These are phyloP conservation scores for Gelatoporia subvermispora DNA, from an alignment of 768 basidiomycete species.

Conservation along the genomic window DNA sequence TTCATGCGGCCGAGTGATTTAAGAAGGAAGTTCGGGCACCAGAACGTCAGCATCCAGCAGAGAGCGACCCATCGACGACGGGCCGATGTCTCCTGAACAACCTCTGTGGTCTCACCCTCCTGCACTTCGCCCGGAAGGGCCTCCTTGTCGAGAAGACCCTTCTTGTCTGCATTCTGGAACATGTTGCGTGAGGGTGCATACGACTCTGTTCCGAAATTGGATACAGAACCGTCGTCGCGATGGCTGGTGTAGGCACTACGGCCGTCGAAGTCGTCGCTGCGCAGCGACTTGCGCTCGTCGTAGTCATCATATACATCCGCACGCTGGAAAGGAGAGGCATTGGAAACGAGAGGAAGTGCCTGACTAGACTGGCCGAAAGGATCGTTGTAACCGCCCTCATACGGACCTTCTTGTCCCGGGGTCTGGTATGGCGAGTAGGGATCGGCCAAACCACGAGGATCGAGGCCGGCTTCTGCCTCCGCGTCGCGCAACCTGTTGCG, in stretches of 20 bases:
- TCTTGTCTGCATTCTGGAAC: conserved; percentile 83
- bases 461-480: conserved; percentile 64
- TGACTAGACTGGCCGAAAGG: conserved; percentile 58
- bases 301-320: conserved; percentile 73
- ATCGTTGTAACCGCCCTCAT: conserved; percentile 43
- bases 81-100: conserved; percentile 76
- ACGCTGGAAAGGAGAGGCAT: conserved; percentile 80
- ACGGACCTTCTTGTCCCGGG: conserved; percentile 42
- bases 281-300: conserved; percentile 68
- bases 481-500: conserved; percentile 73
- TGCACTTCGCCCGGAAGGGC: conserved; percentile 78
- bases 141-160: conserved; percentile 74
- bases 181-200: conserved; percentile 94
- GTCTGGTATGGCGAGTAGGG: conserved; percentile 76
- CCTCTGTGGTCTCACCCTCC: conserved; percentile 86
- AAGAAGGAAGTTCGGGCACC: conserved; percentile 74
- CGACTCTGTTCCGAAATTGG: conserved; percentile 85
- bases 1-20: conserved; percentile 86
- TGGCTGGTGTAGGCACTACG: conserved; percentile 74
- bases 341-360: conserved; percentile 76
- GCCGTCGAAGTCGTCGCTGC: conserved; percentile 76
- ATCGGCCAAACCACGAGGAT: conserved; percentile 51
- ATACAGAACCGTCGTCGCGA: conserved; percentile 73
- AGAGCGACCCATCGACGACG: conserved; percentile 84
- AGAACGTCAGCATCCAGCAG: conserved; percentile 89